Conservation (phyloP, 805 yeast species). For the Lipomyces mesembrius region DNA sequence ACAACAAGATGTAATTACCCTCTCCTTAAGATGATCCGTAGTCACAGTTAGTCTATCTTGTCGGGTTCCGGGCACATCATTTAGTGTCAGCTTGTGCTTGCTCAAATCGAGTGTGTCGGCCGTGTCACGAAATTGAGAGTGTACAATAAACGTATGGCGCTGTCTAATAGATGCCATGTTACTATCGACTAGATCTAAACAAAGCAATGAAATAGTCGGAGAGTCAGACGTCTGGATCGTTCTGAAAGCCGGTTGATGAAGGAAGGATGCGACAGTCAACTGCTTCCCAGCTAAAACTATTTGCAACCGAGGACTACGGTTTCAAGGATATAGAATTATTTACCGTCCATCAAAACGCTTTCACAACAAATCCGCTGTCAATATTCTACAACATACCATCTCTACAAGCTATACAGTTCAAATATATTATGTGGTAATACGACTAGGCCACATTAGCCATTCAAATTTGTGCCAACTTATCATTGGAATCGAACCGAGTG, state of each 20-base stretch:
- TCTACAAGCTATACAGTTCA: no score
- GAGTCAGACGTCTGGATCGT: no score
- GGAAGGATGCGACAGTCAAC: no score
- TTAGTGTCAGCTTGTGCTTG: slow-evolving; percentile 17
- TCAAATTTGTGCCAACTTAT: neutral
- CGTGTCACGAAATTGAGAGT: slow-evolving; percentile 24
- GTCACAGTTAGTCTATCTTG: slow-evolving; percentile 28
- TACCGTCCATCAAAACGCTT: no score
- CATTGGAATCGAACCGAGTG: neutral
- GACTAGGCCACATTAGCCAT: neutral
- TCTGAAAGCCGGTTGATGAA: no score
- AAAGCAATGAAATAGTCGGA: no score
- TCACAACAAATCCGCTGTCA: no score
- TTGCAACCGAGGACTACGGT: no score
- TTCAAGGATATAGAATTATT: no score
- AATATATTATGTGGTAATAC: no score
- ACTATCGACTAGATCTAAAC: neutral
- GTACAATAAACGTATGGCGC: slow-evolving; percentile 36
- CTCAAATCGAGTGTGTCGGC: slow-evolving; percentile 29
- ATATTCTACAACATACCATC: no score
- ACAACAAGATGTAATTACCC: slow-evolving; percentile 9
- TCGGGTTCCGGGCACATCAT: slow-evolving; percentile 32
- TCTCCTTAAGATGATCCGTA: slow-evolving; percentile 9
- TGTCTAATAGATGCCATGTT: slow-evolving; percentile 22
- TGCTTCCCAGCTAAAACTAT: no score